A percentile compares a stretch with the other conserved stretches of the same genome.
Evolutionary conservation across 129 eudicot genomes (phyloP).

Genomic region (Flaveria robusta): DNA sequence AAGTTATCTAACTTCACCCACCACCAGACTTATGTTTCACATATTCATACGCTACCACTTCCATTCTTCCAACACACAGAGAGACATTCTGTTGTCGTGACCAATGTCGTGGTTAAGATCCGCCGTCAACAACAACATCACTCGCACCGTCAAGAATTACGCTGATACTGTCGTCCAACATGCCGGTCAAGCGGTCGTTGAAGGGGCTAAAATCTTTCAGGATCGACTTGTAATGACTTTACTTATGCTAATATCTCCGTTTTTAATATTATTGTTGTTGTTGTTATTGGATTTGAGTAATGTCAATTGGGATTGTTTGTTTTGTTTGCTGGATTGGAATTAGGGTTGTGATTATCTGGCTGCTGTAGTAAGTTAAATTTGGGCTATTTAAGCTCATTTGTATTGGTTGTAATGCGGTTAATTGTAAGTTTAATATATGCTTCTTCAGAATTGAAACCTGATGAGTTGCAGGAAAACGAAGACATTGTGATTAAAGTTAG

Average conservation of each 20-base stretch:
- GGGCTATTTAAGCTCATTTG: not conserved
- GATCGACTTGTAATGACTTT: conserved; percentile 61
- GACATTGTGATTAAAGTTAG: conserved; percentile 5
- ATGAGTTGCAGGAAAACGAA: not conserved
- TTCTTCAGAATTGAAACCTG: not conserved
- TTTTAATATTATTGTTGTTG: not conserved
- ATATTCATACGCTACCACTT: conserved; percentile 20
- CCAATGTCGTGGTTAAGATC: conserved; percentile 87
- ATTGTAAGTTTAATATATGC: not conserved
- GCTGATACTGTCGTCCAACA: conserved; percentile 89
- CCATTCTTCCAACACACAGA: not conserved
- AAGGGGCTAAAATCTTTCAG: conserved; percentile 85
- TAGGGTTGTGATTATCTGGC: not conserved
- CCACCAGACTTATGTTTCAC: conserved; percentile 22
- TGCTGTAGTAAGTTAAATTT: conserved; percentile 8
- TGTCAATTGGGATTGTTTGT: conserved; percentile 7
- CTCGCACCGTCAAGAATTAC: conserved; percentile 77
- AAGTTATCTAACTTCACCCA: conserved; percentile 12
- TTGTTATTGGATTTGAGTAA: not conserved
- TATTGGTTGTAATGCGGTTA: conserved; percentile 1
- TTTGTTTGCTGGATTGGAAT: conserved; percentile 22
- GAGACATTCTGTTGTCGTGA: not conserved
- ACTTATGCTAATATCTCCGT: not conserved
- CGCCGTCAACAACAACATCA: conserved; percentile 84
- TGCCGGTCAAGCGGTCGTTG: conserved; percentile 98